Base-by-base conservation (phyloP, 2,329 filamentous ascomycete genomes). In the Cercospora zeina region DNA sequence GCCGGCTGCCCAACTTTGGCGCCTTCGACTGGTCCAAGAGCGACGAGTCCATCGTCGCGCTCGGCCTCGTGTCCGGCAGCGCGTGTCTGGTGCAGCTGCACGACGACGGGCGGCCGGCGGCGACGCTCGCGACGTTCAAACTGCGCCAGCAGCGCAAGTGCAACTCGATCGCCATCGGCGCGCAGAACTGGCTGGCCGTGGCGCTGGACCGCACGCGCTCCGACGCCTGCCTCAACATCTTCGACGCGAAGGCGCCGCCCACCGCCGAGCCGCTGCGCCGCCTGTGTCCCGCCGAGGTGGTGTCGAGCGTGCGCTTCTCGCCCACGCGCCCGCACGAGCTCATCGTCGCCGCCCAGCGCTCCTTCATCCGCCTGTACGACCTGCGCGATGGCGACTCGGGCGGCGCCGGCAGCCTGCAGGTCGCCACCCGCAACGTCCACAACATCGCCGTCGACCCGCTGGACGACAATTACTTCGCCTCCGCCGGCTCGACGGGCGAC, bases 381-480 rank as follows among this genome's bases (percentile, higher is more conserved):
- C 80, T 96, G 55, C 81, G 91, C 81, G 71, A 72, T 62, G 68
- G 68, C 36, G 69, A 66, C 50, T 65, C 62, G 37, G 66, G 62
- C 8, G 57, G 50, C 55, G 64, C 57, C 27, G 67, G 64, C 54
- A 70, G 62, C 54, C 78, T 80, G 19, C 79, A 81, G 54, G 78
- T 78, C 57, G 77, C 81, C 1, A 87, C 85, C 1, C 79, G 81
- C 14, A 85, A 85, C 68, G 85, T 88, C 8, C 83, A 87, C 70
- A 87, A 87, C 65, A 77, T 95, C 59, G 85, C 89, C 14, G 90
- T 95, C 63, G 90, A 95, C 77, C 90, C 89, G 63, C 80, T 86
- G 21, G 89, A 96, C 69, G 86, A 88, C 67, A 92, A 95, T 69
- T 93, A 92, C 75, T 93, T 95, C 77, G 87, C 90, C 1, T 93